A percentile compares a stretch with the other conserved stretches of the same genome.
phyloP scores from a whole-genome alignment of 805 yeast genomes.

The Myxozyma melibiosi region DNA sequence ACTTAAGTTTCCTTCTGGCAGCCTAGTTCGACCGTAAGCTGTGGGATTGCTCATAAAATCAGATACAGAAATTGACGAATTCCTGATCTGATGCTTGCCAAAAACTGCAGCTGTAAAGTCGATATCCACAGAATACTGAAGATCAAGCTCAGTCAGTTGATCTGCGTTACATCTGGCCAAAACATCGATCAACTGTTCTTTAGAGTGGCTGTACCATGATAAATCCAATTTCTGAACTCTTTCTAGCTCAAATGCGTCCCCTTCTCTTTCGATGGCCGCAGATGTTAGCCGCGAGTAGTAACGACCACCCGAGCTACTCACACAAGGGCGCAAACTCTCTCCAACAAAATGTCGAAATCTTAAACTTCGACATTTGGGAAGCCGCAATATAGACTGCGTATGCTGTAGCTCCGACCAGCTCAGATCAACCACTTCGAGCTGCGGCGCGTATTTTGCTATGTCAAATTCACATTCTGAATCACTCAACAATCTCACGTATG shows the following conservation, averaged over 20 bases:
- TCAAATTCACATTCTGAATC: neutral
- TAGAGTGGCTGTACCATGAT: neutral
- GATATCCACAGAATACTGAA: slow-evolving; percentile 1
- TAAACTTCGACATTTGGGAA: neutral
- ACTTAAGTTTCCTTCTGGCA: neutral
- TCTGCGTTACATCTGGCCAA: slow-evolving; percentile 1
- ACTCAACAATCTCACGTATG: neutral
- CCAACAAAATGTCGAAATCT: neutral
- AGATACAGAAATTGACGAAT: neutral
- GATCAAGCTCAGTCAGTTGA: neutral
- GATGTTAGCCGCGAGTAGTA: neutral
- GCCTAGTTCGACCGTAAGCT: neutral
- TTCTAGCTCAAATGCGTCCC: slow-evolving; percentile 3
- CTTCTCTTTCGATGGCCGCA: neutral
- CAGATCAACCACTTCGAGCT: neutral
- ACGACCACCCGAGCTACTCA: neutral
- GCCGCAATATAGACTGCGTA: neutral
- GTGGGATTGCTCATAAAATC: slow-evolving; percentile 4
- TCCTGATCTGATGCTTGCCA: neutral
- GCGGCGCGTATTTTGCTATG: neutral
- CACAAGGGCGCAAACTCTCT: slow-evolving; percentile 4
- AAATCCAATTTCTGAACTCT: neutral
- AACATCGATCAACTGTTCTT: slow-evolving; percentile 1
- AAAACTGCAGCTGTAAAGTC: slow-evolving; percentile 1
- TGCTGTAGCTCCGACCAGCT: slow-evolving; percentile 6